Evolutionary conservation across 164 flowering plant species (phyloP).

Genomic region (Houttuynia cordata): DNA sequence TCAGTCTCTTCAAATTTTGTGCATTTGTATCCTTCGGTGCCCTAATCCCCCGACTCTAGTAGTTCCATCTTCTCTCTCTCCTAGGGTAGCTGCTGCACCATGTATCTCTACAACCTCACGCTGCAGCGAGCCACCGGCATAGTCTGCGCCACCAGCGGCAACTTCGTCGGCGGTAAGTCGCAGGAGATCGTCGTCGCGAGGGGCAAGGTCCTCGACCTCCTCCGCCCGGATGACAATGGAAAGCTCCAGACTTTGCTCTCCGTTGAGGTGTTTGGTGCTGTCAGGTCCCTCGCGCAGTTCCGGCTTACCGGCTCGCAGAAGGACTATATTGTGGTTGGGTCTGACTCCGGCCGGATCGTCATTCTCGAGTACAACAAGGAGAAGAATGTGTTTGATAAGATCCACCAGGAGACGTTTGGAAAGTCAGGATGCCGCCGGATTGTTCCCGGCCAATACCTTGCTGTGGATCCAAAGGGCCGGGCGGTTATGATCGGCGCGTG

Average conservation of each 20-base stretch:
- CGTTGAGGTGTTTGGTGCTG: constrained; percentile 77
- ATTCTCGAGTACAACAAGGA: constrained; percentile 85
- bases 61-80: too few relatives aligned
- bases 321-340: constrained; percentile 89
- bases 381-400: constrained; percentile 68
- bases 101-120: constrained; percentile 91
- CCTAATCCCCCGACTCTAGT: too few relatives aligned
- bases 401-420: constrained; percentile 94
- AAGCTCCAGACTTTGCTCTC: constrained; percentile 81
- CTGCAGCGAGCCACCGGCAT: constrained; percentile 86
- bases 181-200: constrained; percentile 89
- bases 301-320: constrained; percentile 84
- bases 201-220: constrained; percentile 84
- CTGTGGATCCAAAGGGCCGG: constrained; percentile 88
- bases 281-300: constrained; percentile 78
- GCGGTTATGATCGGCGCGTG: constrained; percentile 95
- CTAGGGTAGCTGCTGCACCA: constrained; percentile 9
- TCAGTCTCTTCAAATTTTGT: too few relatives aligned
- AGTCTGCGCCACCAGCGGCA: constrained; percentile 76
- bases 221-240: constrained; percentile 89
- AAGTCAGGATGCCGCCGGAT: constrained; percentile 91
- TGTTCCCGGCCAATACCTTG: constrained; percentile 87
- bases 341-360: constrained; percentile 90
- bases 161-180: constrained; percentile 72
- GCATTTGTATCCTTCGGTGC: too few relatives aligned